Percentiles rank a stretch among this genome's conserved stretches.
phyloP scores from a whole-genome alignment of 31 red algal genomes.

The Porphyra umbilicalis region DNA sequence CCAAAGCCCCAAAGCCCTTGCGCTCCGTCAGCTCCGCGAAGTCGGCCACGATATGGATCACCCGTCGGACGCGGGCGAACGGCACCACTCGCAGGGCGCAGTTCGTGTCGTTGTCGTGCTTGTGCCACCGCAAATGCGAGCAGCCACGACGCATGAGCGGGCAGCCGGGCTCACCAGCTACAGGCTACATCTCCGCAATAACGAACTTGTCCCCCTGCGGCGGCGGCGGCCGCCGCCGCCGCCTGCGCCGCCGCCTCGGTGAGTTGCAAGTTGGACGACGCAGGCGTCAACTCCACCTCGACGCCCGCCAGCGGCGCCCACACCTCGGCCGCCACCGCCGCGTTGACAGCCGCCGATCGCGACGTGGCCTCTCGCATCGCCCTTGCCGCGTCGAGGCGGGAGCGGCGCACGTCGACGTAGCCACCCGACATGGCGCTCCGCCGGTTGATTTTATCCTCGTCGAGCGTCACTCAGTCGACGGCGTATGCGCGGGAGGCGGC shows the following conservation, averaged over 20 bases:
- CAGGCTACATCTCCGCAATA: too few species aligned
- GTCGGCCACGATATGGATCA: too few species aligned
- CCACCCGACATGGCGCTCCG: constrained; percentile 90
- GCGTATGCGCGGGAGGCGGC: constrained; percentile 33
- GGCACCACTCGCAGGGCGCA: too few species aligned
- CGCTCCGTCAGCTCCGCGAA: too few species aligned
- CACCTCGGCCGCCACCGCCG: not conserved
- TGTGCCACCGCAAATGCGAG: too few species aligned
- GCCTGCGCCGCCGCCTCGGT: constrained; percentile 29
- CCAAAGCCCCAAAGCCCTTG: too few species aligned
- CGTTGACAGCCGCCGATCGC: constrained; percentile 3
- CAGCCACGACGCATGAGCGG: too few species aligned
- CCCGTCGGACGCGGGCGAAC: too few species aligned
- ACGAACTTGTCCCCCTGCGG: too few species aligned
- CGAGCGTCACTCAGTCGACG: constrained; percentile 88
- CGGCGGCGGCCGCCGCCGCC: constrained; percentile 32
- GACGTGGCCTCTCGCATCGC: constrained; percentile 20
- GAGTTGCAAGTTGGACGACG: constrained; percentile 2
- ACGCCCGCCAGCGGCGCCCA: not conserved
- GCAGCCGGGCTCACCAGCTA: too few species aligned
- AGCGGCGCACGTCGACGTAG: constrained; percentile 53
- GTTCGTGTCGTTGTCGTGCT: too few species aligned
- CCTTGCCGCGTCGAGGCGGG: constrained; percentile 56
- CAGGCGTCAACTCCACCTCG: not conserved
- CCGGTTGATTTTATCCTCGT: constrained; percentile 84